Conservation (phyloP, 352 stramenopile genomes). For the Pythium phragmitis region DNA sequence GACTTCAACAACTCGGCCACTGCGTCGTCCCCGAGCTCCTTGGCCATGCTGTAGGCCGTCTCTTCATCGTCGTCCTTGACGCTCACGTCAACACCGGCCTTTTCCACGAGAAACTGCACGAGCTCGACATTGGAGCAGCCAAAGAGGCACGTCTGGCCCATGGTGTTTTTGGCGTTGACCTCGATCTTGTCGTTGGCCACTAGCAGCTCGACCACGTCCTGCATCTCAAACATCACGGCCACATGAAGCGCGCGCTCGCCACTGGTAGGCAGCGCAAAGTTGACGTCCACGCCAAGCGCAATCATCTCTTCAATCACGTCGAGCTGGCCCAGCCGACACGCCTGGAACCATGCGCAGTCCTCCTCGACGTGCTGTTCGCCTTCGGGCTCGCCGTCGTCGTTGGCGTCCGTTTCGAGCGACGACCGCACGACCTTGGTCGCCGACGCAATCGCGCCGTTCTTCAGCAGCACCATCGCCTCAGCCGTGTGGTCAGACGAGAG, state of each 20-base stretch:
- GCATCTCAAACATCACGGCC: constrained; percentile 83
- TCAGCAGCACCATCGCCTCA: constrained; percentile 67
- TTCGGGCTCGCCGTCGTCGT: constrained; percentile 24
- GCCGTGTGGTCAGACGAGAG: constrained; percentile 73
- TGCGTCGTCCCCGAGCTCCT: constrained; percentile 74
- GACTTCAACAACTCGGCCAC: constrained; percentile 62
- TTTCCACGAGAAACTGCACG: constrained; percentile 54
- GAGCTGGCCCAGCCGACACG: constrained; percentile 67
- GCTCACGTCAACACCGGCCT: constrained; percentile 64
- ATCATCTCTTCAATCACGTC: constrained; percentile 80
- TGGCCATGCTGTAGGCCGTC: constrained; percentile 66
- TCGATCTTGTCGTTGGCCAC: constrained; percentile 46
- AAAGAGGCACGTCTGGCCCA: constrained; percentile 78
- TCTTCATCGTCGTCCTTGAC: constrained; percentile 67
- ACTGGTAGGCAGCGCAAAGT: constrained; percentile 57
- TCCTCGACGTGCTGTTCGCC: constrained; percentile 43
- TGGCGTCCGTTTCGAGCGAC: constrained; percentile 26
- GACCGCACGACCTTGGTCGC: constrained; percentile 67
- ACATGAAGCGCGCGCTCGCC: constrained; percentile 79
- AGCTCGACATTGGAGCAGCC: constrained; percentile 76
- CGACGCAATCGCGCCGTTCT: constrained; percentile 64
- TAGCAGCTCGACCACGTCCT: constrained; percentile 75
- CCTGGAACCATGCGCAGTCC: constrained; percentile 77
- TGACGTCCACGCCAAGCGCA: constrained; percentile 60
- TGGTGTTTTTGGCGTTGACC: constrained; percentile 69